Percentiles rank a stretch among this genome's conserved stretches.
Conservation (phyloP, 2,329 filamentous ascomycete species). For the Beauveria rudraprayagi region DNA sequence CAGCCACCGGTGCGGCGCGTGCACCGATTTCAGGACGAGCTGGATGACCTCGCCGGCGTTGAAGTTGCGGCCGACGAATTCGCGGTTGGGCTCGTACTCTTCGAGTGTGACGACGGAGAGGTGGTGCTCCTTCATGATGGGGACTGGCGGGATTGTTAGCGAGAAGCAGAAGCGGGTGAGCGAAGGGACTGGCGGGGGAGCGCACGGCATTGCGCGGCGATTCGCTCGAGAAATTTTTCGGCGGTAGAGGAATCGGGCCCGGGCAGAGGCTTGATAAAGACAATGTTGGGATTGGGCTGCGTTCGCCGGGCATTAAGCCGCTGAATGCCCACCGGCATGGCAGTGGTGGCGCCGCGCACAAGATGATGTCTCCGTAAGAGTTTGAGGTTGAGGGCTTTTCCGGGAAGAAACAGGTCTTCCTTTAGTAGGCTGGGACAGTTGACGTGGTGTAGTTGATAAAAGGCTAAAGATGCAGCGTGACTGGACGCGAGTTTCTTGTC, state of each 20-base stretch:
- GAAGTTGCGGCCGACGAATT: slow-evolving; percentile 85
- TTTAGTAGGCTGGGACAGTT: no score
- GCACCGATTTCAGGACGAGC: slow-evolving; percentile 63
- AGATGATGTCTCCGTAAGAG: neutral
- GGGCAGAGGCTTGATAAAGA: slow-evolving; percentile 75
- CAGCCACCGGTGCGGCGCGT: slow-evolving; percentile 58
- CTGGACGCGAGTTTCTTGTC: neutral
- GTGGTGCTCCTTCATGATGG: slow-evolving; percentile 60
- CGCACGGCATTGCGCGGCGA: slow-evolving; percentile 70
- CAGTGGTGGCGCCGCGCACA: neutral
- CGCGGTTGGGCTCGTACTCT: slow-evolving; percentile 71
- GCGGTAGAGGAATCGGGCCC: slow-evolving; percentile 55
- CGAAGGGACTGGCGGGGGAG: neutral
- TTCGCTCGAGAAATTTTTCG: slow-evolving; percentile 64
- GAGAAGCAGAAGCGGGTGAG: neutral
- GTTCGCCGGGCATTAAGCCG: slow-evolving; percentile 67
- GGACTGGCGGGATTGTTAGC: slow-evolving; percentile 34
- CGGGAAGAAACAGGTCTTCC: neutral
- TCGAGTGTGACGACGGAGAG: slow-evolving; percentile 64
- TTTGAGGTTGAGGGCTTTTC: no score
- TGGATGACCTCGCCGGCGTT: slow-evolving; percentile 84
- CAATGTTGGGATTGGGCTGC: slow-evolving; percentile 68
- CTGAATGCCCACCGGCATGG: slow-evolving; percentile 71
- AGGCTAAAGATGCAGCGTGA: neutral
- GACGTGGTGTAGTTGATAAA: neutral